Evolutionary conservation across 2,329 filamentous ascomycete species (phyloP), one percentile per base, ranked within the genome.

Genomic region (Monosporascus sp.): DNA sequence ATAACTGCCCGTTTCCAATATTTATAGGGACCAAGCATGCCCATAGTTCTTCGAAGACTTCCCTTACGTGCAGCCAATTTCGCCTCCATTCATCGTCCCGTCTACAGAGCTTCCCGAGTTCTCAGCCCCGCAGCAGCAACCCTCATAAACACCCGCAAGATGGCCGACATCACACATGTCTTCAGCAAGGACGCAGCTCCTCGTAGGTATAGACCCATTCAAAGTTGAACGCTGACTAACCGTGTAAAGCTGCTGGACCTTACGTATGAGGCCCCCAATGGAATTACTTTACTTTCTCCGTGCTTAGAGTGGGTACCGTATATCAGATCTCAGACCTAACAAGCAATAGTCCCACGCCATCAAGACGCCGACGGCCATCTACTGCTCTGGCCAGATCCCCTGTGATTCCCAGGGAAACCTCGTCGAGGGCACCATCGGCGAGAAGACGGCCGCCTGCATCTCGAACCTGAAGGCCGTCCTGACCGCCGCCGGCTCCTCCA

Each of bases 401-500:
- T 74, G 79, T 58, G 81, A 80, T 58, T 72, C 78, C 54, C 70
- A 78, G 52, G 82, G 82, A 58, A 77, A 75, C 65, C 72, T 85
- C 50, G 63, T 84, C 47, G 73, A 80, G 67, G 83, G 81, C 59
- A 77, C 75, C 63, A 86, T 87, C 61, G 76, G 77, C 66, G 76
- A 91, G 63, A 82, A 84, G 74, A 86, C 83, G 27, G 73, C 74
- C 50, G 75, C 78, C 60, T 84, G 80, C 72, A 78, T 90, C 71
- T 77, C 88, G 73, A 96, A 95, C 74, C 82, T 97, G 67, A 81
- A 87, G 71, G 88, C 89, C 44, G 90, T 97, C 53, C 84, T 97
- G 50, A 81, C 85, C 56, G 90, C 86, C 63, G 91, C 91, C 24
- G 91, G 89, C 51, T 92, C 88, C 22, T 83, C 81, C 50, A 80